These are phyloP conservation scores for Mortierella antarctica DNA, from an alignment of 192 early-diverging fungal species.

Conservation along the genomic window DNA sequence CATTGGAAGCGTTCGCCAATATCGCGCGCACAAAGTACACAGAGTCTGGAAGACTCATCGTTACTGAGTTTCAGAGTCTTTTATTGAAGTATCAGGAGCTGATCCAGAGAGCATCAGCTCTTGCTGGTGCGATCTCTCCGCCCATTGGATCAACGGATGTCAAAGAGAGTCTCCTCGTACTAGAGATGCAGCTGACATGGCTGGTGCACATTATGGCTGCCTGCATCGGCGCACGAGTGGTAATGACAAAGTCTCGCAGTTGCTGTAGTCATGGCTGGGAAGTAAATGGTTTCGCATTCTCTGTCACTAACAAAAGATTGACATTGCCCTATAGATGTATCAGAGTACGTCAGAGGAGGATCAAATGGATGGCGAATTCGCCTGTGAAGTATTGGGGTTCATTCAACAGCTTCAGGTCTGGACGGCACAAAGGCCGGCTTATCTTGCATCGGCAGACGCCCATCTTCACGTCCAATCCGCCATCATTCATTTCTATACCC, in stretches of 20 bases:
- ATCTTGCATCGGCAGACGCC: slow-evolving; percentile 43
- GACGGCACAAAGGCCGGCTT: slow-evolving; percentile 55
- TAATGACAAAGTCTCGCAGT: slow-evolving; percentile 16
- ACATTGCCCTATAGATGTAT: slow-evolving; percentile 57
- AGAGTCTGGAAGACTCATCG: slow-evolving; percentile 53
- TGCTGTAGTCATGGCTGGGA: neutral
- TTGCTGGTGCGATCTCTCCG: slow-evolving; percentile 7
- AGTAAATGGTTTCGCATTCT: neutral
- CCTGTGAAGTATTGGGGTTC: slow-evolving; percentile 73
- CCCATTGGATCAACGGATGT: slow-evolving; percentile 26
- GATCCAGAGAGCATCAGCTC: slow-evolving; percentile 20
- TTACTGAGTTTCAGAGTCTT: slow-evolving; percentile 14
- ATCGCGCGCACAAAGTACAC: slow-evolving; percentile 79
- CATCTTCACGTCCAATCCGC: slow-evolving; percentile 61
- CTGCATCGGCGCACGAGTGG: slow-evolving; percentile 73
- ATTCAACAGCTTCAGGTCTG: slow-evolving; percentile 75
- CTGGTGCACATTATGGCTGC: slow-evolving; percentile 80
- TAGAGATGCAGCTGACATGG: slow-evolving; percentile 75
- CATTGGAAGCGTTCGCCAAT: slow-evolving; percentile 74
- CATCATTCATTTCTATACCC: slow-evolving; percentile 79
- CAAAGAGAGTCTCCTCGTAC: slow-evolving; percentile 36
- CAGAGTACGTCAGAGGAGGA: slow-evolving; percentile 83
- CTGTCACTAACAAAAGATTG: too few species aligned
- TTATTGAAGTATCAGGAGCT: slow-evolving; percentile 26
- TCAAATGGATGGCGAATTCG: slow-evolving; percentile 78